A percentile compares a stretch with the other conserved stretches of the same genome.
These are phyloP conservation scores for Xylaria venustula DNA, from an alignment of 495 filamentous ascomycete genomes.

Conservation along the genomic window DNA sequence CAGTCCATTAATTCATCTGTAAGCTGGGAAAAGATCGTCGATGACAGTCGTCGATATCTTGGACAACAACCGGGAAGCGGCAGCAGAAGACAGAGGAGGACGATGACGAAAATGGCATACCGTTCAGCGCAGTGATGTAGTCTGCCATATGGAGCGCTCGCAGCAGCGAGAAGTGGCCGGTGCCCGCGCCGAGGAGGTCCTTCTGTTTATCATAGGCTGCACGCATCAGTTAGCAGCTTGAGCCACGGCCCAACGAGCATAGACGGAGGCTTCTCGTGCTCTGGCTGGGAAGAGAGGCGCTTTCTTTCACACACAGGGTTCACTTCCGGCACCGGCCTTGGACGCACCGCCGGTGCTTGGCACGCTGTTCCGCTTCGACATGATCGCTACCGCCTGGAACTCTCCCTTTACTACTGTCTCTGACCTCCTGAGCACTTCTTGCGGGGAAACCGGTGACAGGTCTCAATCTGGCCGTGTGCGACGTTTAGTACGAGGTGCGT, in stretches of 20 bases:
- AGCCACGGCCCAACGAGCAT: too few relatives aligned
- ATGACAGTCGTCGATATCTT: too few relatives aligned
- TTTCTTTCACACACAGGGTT: conserved; percentile 29
- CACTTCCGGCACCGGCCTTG: conserved; percentile 28
- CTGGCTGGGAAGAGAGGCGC: too few relatives aligned
- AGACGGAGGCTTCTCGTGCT: too few relatives aligned
- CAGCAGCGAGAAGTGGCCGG: conserved; percentile 66
- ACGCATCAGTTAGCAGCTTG: neutral
- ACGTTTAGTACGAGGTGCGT: neutral
- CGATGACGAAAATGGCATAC: conserved; percentile 44
- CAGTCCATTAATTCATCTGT: neutral
- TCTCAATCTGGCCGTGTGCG: too few relatives aligned
- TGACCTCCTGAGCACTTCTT: neutral
- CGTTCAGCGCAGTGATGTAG: conserved; percentile 92
- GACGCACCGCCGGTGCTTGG: conserved; percentile 40
- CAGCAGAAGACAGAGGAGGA: neutral
- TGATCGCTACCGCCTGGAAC: conserved; percentile 21
- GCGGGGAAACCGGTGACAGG: neutral
- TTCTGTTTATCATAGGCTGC: conserved; percentile 82
- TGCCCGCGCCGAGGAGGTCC: conserved; percentile 70
- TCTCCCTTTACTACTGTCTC: neutral
- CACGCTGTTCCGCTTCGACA: conserved; percentile 51
- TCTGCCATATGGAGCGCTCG: conserved; percentile 92
- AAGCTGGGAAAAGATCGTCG: neutral
- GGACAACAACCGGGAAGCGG: too few relatives aligned